phyloP scores from a whole-genome alignment of 768 basidiomycete genomes.

The Pisolithus albus region DNA sequence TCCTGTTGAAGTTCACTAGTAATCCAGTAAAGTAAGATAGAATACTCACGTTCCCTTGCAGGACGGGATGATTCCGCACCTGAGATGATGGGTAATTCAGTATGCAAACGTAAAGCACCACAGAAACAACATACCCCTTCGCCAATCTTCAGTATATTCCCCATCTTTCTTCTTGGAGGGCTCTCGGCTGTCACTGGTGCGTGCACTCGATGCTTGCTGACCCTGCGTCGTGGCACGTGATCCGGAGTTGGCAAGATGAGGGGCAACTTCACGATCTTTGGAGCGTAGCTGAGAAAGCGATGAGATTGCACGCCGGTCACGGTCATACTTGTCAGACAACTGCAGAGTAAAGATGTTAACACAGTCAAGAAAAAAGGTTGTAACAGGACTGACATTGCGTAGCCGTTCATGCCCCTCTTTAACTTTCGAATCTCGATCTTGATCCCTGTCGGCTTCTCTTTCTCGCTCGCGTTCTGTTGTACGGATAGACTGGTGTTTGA shows the following conservation, averaged over 20 bases:
- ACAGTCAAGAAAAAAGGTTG: background rate
- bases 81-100: slow-evolving; percentile 12
- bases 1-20: slow-evolving; percentile 30
- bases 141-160: slow-evolving; percentile 78
- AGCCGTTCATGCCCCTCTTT: slow-evolving; percentile 75
- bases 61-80: slow-evolving; percentile 45
- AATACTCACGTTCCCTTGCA: slow-evolving; percentile 51
- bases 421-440: slow-evolving; percentile 53
- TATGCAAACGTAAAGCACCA: background rate
- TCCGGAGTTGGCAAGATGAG: slow-evolving; percentile 46
- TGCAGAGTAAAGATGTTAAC: slow-evolving; percentile 21
- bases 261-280: slow-evolving; percentile 63
- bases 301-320: slow-evolving; percentile 59
- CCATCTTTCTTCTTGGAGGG: slow-evolving; percentile 59
- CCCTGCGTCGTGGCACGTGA: slow-evolving; percentile 35
- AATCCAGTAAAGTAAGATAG: background rate
- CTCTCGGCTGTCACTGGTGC: slow-evolving; percentile 56
- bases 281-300: slow-evolving; percentile 43
- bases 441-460: slow-evolving; percentile 39
- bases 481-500: slow-evolving; percentile 81
- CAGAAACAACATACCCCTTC: slow-evolving; percentile 53
- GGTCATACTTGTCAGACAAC: slow-evolving; percentile 86
- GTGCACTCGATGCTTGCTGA: slow-evolving; percentile 32
- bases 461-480: slow-evolving; percentile 53
- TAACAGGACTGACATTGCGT: slow-evolving; percentile 47